Percentiles rank a stretch among this genome's conserved stretches.
These are phyloP conservation scores for Cyclocybe cylindracea DNA, from an alignment of 768 basidiomycete genomes.

Conservation along the genomic window DNA sequence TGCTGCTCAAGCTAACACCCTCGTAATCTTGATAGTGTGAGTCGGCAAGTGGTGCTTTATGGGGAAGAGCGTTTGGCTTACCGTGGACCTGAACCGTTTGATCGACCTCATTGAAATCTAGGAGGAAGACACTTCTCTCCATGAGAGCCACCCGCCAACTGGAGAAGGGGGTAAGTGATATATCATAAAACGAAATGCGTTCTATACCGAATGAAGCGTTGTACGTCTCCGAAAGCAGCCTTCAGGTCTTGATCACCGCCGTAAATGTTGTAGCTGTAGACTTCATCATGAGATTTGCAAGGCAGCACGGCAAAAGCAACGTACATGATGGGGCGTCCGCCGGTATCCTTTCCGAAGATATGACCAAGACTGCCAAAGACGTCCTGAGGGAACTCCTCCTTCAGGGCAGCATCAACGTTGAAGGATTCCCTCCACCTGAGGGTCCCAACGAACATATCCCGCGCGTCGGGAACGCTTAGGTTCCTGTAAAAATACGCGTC, in stretches of 20 bases:
- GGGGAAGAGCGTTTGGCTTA: slow-evolving; percentile 19
- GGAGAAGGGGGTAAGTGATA: slow-evolving; percentile 12
- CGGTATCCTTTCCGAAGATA: slow-evolving; percentile 71
- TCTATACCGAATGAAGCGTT: slow-evolving; percentile 68
- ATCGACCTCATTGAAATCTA: slow-evolving; percentile 76
- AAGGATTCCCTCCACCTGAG: slow-evolving; percentile 73
- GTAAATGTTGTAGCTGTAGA: slow-evolving; percentile 73
- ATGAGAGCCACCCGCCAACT: slow-evolving; percentile 83
- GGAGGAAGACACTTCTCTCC: slow-evolving; percentile 60
- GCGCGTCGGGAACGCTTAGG: slow-evolving; percentile 52
- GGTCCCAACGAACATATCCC: slow-evolving; percentile 67
- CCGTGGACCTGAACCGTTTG: slow-evolving; percentile 77
- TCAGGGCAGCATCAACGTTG: slow-evolving; percentile 56
- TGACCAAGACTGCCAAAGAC: slow-evolving; percentile 66
- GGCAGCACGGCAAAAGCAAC: slow-evolving; percentile 20
- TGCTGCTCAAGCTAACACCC: slow-evolving; percentile 64
- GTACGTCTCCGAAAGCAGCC: slow-evolving; percentile 74
- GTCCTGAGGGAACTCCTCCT: slow-evolving; percentile 63
- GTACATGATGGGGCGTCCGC: slow-evolving; percentile 68
- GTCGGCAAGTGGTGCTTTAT: background rate
- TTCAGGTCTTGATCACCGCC: slow-evolving; percentile 68
- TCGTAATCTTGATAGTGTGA: slow-evolving; percentile 58
- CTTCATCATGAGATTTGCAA: slow-evolving; percentile 1
- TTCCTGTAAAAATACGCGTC: slow-evolving; percentile 35
- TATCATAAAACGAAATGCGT: background rate